A percentile compares a stretch with the other conserved stretches of the same genome.
These are phyloP conservation scores for Prunus mira DNA, from an alignment of 306 rosid species.

Conservation along the genomic window DNA sequence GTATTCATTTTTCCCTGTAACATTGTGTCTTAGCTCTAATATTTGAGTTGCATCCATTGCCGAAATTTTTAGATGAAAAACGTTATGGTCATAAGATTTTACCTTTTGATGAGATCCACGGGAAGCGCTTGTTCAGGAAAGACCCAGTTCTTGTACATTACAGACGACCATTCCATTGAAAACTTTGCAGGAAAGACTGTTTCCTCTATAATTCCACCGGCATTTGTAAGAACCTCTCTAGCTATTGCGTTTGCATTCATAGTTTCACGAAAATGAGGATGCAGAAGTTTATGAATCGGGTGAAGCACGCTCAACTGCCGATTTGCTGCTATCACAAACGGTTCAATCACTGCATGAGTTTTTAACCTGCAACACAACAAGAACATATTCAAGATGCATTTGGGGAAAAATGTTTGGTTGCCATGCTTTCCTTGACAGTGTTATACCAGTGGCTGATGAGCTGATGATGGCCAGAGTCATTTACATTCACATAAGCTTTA, in stretches of 20 bases:
- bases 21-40: too few relatives aligned
- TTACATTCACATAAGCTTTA: slow-evolving; percentile 59
- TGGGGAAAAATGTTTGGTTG: background rate
- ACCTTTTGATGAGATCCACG: too few relatives aligned
- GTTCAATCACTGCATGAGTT: slow-evolving; percentile 84
- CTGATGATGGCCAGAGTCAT: slow-evolving; percentile 63
- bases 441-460: slow-evolving; percentile 62
- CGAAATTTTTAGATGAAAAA: too few relatives aligned
- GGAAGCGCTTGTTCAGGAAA: too few relatives aligned
- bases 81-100: too few relatives aligned
- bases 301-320: slow-evolving; percentile 80
- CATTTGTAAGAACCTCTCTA: slow-evolving; percentile 59
- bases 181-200: slow-evolving; percentile 61
- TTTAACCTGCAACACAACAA: slow-evolving; percentile 49
- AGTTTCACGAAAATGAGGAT: slow-evolving; percentile 82
- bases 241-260: slow-evolving; percentile 78
- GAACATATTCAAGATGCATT: background rate
- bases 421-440: background rate
- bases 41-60: too few relatives aligned
- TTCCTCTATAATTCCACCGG: slow-evolving; percentile 59
- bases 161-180: slow-evolving; percentile 46
- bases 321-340: slow-evolving; percentile 68
- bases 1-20: too few relatives aligned
- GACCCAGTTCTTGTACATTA: too few relatives aligned
- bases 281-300: slow-evolving; percentile 68